These are phyloP conservation scores for Ceratocystis eucalypticola DNA, from an alignment of 2,329 filamentous ascomycete species.

Conservation along the genomic window DNA sequence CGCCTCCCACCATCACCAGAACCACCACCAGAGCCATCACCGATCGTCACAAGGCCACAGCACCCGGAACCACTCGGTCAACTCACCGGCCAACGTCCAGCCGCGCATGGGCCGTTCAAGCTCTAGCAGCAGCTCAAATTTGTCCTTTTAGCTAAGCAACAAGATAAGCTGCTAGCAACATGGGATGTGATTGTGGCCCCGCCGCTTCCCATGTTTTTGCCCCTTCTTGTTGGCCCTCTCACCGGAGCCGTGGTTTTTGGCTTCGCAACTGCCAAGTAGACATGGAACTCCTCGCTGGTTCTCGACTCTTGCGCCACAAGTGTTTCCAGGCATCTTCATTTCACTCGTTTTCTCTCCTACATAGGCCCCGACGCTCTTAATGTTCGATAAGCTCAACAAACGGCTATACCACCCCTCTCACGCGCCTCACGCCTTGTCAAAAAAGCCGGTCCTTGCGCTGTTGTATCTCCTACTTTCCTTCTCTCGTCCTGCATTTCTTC, in stretches of 20 bases:
- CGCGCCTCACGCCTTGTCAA: not conserved
- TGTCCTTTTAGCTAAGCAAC: conserved; percentile 39
- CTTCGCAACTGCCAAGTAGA: not conserved
- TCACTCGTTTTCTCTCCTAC: not conserved
- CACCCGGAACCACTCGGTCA: not conserved
- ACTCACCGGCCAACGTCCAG: conserved; percentile 3
- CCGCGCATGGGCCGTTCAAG: conserved; percentile 17
- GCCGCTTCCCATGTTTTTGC: not conserved
- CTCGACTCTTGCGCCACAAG: not conserved
- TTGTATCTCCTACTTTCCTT: not conserved
- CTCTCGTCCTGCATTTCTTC: not conserved
- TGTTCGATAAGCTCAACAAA: not conserved
- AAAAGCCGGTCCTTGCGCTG: not conserved
- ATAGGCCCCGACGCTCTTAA: not conserved
- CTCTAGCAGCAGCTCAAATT: conserved; percentile 42
- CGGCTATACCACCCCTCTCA: not conserved
- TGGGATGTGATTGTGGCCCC: not conserved
- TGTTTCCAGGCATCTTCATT: not conserved
- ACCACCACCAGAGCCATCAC: conserved; percentile 36
- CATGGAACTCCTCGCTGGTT: not conserved
- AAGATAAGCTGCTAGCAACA: not conserved
- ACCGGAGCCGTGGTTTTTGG: not conserved
- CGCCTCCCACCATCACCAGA: conserved; percentile 23
- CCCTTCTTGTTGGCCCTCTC: not conserved
- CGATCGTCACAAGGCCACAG: not conserved